Evolutionary conservation across 2,329 filamentous ascomycete species (phyloP).

Genomic region (Diplodia mutila): DNA sequence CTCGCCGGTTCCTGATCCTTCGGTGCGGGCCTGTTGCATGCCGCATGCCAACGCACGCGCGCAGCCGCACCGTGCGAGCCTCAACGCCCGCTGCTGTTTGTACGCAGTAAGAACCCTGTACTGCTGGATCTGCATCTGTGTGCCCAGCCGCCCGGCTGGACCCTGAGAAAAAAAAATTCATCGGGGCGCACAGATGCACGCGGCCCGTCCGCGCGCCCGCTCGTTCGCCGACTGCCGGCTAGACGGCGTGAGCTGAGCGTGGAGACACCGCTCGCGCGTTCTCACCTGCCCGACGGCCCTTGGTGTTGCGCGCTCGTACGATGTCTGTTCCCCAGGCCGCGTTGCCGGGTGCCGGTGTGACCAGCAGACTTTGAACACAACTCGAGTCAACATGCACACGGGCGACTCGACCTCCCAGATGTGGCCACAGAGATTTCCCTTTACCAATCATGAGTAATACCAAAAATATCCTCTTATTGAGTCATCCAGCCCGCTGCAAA

Average conservation of each 20-base stretch:
- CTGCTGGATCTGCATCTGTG: conserved; percentile 18
- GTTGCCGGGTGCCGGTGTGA: neutral
- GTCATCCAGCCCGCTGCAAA: neutral
- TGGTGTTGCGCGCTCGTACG: conserved; percentile 18
- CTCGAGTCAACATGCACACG: neutral
- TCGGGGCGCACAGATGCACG: conserved; percentile 13
- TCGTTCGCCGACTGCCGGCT: conserved; percentile 1
- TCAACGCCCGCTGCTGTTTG: neutral
- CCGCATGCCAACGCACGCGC: conserved; percentile 21
- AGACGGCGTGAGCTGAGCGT: conserved; percentile 14
- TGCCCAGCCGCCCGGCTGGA: neutral
- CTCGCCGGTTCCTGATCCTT: conserved; percentile 13
- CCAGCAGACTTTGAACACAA: neutral
- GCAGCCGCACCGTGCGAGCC: conserved; percentile 10
- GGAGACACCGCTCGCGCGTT: neutral
- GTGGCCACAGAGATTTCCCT: neutral
- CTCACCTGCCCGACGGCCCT: neutral
- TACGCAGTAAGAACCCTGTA: conserved; percentile 13
- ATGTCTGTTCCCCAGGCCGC: neutral
- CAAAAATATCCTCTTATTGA: neutral
- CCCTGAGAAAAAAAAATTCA: conserved; percentile 16
- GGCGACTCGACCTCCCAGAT: neutral
- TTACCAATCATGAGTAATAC: conserved; percentile 15
- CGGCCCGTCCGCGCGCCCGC: conserved; percentile 17
- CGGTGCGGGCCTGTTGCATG: conserved; percentile 5